Evolutionary conservation across 768 basidiomycete species (phyloP).

Genomic region (Mycena chlorophos): DNA sequence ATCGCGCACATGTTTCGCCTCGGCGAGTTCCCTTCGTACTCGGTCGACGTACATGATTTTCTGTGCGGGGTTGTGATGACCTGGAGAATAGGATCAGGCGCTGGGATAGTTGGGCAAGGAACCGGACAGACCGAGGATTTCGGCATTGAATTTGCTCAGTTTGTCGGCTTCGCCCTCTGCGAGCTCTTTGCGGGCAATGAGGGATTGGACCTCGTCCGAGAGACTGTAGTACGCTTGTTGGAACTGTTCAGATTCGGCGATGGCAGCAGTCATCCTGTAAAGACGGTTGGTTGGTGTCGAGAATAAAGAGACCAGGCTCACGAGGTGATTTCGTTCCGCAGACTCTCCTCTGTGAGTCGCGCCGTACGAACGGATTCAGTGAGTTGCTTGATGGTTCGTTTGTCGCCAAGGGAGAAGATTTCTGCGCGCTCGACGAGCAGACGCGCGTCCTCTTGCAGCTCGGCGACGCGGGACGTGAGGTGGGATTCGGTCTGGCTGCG

Average conservation of each 20-base stretch:
- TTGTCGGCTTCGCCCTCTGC: conserved; percentile 77
- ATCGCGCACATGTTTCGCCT: conserved; percentile 72
- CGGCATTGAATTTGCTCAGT: conserved; percentile 81
- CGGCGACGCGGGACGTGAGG: not conserved
- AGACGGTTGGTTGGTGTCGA: not conserved
- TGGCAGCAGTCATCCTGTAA: conserved; percentile 45
- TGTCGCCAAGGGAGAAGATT: conserved; percentile 45
- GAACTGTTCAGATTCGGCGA: conserved; percentile 63
- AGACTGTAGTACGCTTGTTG: conserved; percentile 71
- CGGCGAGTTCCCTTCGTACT: conserved; percentile 76
- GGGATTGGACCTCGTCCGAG: conserved; percentile 59
- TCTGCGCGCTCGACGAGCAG: conserved; percentile 37
- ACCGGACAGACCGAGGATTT: conserved; percentile 53
- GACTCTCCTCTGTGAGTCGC: conserved; percentile 64
- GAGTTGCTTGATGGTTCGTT: conserved; percentile 47
- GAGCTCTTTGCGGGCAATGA: conserved; percentile 70
- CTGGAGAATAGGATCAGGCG: not conserved
- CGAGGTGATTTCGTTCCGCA: conserved; percentile 71
- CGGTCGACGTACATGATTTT: conserved; percentile 85
- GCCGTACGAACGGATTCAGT: conserved; percentile 52
- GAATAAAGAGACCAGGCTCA: conserved; percentile 18
- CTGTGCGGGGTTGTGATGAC: conserved; percentile 83
- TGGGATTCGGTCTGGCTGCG: not conserved
- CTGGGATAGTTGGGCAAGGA: not conserved
- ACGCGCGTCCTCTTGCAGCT: conserved; percentile 29